phyloP scores from a whole-genome alignment of 768 basidiomycete species.

The Mycena metata region DNA sequence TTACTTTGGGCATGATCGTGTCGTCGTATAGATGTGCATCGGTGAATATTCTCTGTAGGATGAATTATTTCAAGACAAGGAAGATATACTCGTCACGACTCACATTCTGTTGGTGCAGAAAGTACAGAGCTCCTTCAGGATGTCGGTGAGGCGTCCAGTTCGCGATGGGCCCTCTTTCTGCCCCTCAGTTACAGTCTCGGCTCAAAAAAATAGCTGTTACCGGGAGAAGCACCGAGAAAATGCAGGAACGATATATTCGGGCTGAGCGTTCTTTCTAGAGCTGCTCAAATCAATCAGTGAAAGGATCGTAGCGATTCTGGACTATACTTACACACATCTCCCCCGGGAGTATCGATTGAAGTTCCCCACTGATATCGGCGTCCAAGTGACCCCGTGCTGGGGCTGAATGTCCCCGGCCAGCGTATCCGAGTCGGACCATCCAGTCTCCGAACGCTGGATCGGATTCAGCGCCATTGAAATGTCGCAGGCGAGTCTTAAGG shows the following conservation, averaged over 20 bases:
- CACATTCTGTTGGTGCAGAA: neutral
- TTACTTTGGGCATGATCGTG: neutral
- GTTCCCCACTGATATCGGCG: neutral
- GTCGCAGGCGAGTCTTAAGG: too few relatives aligned
- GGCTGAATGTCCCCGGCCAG: neutral
- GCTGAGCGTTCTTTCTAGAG: neutral
- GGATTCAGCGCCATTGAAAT: neutral
- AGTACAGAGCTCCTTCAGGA: conserved; percentile 16
- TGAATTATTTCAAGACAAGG: neutral
- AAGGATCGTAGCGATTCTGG: neutral
- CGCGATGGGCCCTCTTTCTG: neutral
- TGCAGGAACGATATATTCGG: neutral
- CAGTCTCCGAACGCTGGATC: neutral
- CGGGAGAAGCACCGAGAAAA: neutral
- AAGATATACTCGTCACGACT: neutral
- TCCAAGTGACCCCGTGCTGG: neutral
- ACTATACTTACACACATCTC: neutral
- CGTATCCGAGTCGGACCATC: neutral
- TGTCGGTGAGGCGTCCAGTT: conserved; percentile 5
- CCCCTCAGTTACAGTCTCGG: neutral
- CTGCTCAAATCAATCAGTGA: neutral
- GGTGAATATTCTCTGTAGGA: neutral
- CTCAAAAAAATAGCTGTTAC: neutral
- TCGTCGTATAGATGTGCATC: conserved; percentile 19
- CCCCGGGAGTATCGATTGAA: conserved; percentile 7